These are phyloP conservation scores for Fusarium veterinarium DNA, from an alignment of 2,329 filamentous ascomycete genomes.

Conservation along the genomic window DNA sequence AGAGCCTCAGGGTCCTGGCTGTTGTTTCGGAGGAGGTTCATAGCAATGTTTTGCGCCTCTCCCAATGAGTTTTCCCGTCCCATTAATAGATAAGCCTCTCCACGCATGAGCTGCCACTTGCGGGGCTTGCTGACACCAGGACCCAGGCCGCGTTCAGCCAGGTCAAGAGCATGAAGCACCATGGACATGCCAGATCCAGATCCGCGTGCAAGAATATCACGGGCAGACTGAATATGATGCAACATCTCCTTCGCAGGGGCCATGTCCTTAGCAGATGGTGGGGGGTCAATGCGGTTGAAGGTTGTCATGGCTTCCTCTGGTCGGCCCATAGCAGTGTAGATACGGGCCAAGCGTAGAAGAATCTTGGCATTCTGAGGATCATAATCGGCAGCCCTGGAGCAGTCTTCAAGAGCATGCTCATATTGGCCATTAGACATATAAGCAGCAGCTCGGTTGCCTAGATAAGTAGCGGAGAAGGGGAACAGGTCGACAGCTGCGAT, in stretches of 20 bases:
- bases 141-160: constrained; percentile 86
- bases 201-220: constrained; percentile 78
- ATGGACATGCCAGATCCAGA: constrained; percentile 87
- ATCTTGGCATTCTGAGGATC: constrained; percentile 91
- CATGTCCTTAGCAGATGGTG: constrained; percentile 86
- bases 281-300: constrained; percentile 82
- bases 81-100: constrained; percentile 93
- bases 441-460: constrained; percentile 94
- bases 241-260: constrained; percentile 87
- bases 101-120: constrained; percentile 94
- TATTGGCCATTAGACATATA: constrained; percentile 90
- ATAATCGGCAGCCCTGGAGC: constrained; percentile 81
- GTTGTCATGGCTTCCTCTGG: constrained; percentile 88
- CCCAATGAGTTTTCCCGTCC: constrained; percentile 88
- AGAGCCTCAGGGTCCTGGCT: constrained; percentile 93
- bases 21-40: constrained; percentile 86
- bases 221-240: constrained; percentile 81
- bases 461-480: constrained; percentile 86
- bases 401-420: constrained; percentile 85
- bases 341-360: constrained; percentile 85
- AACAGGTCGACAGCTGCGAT: constrained; percentile 84
- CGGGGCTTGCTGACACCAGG: constrained; percentile 81
- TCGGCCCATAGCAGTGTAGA: constrained; percentile 87
- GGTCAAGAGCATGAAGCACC: constrained; percentile 90
- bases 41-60: constrained; percentile 92